Conservation (phyloP, 2,329 filamentous ascomycete species). For the Monosporascus sp. region DNA sequence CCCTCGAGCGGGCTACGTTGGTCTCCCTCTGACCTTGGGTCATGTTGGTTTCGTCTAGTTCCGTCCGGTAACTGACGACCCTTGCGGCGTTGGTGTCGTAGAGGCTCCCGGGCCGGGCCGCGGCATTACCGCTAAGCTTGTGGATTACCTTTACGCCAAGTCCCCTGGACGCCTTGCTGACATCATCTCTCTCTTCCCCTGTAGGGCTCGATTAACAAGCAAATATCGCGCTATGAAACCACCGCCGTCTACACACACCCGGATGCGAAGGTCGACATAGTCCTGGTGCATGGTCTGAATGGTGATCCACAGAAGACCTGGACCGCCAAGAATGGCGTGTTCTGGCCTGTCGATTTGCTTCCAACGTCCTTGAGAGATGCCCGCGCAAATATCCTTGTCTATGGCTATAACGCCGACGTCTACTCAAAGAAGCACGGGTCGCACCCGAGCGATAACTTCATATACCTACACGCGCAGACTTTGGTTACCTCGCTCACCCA, state of each 20-base stretch:
- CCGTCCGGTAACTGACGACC: not conserved
- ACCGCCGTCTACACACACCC: slow-evolving; percentile 56
- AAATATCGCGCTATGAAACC: slow-evolving; percentile 52
- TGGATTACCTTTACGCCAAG: not conserved
- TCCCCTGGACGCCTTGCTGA: not conserved
- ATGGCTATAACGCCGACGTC: slow-evolving; percentile 70
- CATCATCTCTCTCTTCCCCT: slow-evolving; percentile 1
- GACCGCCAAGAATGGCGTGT: slow-evolving; percentile 51
- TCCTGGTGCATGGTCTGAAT: slow-evolving; percentile 68
- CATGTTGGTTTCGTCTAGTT: not conserved
- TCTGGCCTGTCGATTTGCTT: slow-evolving; percentile 67
- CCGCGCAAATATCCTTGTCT: slow-evolving; percentile 62
- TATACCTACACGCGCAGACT: slow-evolving; percentile 68
- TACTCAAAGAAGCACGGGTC: slow-evolving; percentile 44
- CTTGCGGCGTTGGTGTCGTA: not conserved
- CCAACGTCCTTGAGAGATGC: slow-evolving; percentile 52
- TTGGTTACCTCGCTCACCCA: slow-evolving; percentile 58
- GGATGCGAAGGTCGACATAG: slow-evolving; percentile 57
- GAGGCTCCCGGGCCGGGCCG: not conserved
- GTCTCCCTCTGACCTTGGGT: not conserved
- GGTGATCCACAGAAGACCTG: slow-evolving; percentile 62
- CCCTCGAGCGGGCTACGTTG: not conserved
- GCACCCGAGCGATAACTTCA: slow-evolving; percentile 59
- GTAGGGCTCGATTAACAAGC: slow-evolving; percentile 45
- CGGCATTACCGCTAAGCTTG: not conserved